A percentile compares a stretch with the other conserved stretches of the same genome.
phyloP scores from a whole-genome alignment of 306 rosid species.

The Cicer cuneatum region DNA sequence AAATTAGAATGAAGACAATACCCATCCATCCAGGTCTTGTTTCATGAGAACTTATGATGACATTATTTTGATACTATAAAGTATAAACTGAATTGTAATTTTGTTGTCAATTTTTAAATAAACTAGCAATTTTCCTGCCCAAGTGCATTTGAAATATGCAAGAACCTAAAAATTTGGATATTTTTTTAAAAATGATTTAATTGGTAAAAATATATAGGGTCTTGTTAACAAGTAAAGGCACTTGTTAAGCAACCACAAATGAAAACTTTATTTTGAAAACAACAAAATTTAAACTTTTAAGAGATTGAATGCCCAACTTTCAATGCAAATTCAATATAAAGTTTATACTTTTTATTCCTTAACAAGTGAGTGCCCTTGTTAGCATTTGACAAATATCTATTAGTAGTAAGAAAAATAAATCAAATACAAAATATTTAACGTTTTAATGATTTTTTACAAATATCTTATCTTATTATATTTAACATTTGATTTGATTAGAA shows the following conservation, averaged over 20 bases:
- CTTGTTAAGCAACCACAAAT: too few relatives aligned
- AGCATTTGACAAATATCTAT: neutral
- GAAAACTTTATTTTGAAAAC: too few relatives aligned
- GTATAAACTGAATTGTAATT: slow-evolving; percentile 18
- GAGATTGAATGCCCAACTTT: too few relatives aligned
- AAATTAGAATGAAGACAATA: neutral
- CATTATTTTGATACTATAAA: slow-evolving; percentile 27
- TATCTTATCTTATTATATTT: neutral
- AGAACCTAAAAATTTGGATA: neutral
- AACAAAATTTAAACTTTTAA: too few relatives aligned
- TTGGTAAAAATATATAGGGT: neutral
- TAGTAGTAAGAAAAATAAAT: neutral
- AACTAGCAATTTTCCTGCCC: neutral
- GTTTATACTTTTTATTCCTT: too few relatives aligned
- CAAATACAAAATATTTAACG: neutral
- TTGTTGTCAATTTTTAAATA: slow-evolving; percentile 6
- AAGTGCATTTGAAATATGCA: neutral
- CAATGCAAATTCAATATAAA: too few relatives aligned
- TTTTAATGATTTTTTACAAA: neutral
- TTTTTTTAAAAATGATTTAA: neutral
- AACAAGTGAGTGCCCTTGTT: too few relatives aligned
- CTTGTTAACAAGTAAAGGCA: too few relatives aligned
- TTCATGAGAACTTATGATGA: slow-evolving; percentile 25
- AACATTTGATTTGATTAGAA: neutral
- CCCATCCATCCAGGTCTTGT: slow-evolving; percentile 23